Base-by-base conservation (phyloP, 495 filamentous ascomycete species). In the Talaromyces nanjingensis region DNA sequence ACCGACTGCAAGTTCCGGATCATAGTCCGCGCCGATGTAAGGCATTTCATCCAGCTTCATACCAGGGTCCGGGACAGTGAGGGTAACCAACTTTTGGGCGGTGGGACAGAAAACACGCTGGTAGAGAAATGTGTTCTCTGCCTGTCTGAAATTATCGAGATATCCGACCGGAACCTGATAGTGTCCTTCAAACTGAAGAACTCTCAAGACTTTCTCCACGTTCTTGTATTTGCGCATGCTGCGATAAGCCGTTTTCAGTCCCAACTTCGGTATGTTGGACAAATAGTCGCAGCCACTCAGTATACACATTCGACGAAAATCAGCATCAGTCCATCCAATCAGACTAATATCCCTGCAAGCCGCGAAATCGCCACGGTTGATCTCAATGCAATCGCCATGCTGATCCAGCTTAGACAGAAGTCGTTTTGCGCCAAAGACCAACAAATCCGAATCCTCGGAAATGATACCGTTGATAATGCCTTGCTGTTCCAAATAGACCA, bases 261-360 rank as follows among this genome's bases (percentile, higher is more conserved):
- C 96, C 82, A 99, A 85, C 55, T 87, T 89, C 47, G 83, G 85
- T 64, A 98, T 90, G 67, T 86, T 89, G 6, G 87, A 80, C 58
- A 98, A 82, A 74, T 99, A 99, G 72, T 99, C 96, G 73, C 96
- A 99, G n/a, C 96, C 96, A 72, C 92, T 96, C 22, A 99, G 71
- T 60, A 99, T 98, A 59, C 93, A 92, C 96, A 99, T 99, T 22
- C 82, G 87, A 56, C 96, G 83, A 68, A 99, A 99, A 63, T 97
- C 90, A 6, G 78, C 80, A 73, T 97, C 91, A 3, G 90, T 89
- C 93, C 94, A 99, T 14, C 92, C 93, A 12, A 91, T 87, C 18
- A 99, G 75, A 59, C 87, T 96, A 47, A 98, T 84, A 64, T 97
- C 93, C 53, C 88, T 87, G 65, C 92, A 96, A 47, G 89, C 87